Conservation (phyloP, 2,329 filamentous ascomycete genomes). For the Pseudonectria foliicola region DNA sequence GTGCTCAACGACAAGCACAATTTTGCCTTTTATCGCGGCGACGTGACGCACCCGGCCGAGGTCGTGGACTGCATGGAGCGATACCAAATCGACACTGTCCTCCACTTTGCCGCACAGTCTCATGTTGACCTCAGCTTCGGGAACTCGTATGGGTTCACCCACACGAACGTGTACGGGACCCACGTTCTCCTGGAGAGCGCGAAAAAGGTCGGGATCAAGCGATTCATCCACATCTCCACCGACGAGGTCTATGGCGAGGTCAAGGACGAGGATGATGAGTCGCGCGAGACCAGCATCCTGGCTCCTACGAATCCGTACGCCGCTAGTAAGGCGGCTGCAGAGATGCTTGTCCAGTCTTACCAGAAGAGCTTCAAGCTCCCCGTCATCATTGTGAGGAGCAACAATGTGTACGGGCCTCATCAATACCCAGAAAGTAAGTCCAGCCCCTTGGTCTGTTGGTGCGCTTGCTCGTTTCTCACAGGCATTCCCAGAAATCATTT, state of each 20-base stretch:
- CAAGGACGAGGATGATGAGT: conserved; percentile 61
- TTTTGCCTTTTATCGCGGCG: conserved; percentile 73
- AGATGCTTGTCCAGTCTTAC: conserved; percentile 85
- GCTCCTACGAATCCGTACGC: conserved; percentile 78
- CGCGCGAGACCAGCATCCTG: conserved; percentile 66
- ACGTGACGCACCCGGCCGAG: conserved; percentile 64
- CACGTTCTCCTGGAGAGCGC: conserved; percentile 73
- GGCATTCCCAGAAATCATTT: conserved; percentile 61
- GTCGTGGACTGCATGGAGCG: conserved; percentile 65
- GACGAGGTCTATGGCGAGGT: conserved; percentile 84
- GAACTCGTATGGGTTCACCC: conserved; percentile 74
- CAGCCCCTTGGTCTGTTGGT: no score
- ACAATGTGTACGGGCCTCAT: conserved; percentile 81
- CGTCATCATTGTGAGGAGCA: conserved; percentile 71
- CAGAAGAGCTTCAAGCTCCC: conserved; percentile 76
- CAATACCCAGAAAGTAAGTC: conserved; percentile 74
- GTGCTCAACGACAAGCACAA: conserved; percentile 60
- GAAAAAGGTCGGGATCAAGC: conserved; percentile 60
- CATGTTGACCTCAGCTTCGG: conserved; percentile 79
- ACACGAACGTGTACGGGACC: conserved; percentile 78
- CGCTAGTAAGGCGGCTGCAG: conserved; percentile 72
- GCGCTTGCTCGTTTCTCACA: no score
- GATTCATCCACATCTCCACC: conserved; percentile 77
- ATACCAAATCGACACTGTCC: conserved; percentile 68
- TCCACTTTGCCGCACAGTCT: conserved; percentile 81